These are phyloP conservation scores for Lentinula aciculospora DNA, from an alignment of 768 basidiomycete genomes.

Conservation along the genomic window DNA sequence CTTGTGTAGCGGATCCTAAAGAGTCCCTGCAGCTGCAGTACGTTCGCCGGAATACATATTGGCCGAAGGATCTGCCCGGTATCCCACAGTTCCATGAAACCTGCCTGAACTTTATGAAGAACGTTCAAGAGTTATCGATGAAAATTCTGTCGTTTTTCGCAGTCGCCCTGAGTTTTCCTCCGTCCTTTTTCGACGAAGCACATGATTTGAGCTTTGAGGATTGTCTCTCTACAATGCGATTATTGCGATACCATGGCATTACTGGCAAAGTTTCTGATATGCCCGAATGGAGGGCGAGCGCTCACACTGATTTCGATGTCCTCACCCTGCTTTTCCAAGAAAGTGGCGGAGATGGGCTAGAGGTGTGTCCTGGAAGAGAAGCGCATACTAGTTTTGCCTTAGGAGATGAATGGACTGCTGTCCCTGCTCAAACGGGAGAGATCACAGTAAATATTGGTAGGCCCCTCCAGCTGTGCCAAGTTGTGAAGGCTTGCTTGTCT, in stretches of 20 bases:
- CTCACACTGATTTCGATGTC: neutral
- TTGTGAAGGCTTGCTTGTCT: neutral
- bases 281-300: neutral
- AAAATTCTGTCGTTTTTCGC: neutral
- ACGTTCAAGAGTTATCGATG: neutral
- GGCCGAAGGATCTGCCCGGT: neutral
- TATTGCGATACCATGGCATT: neutral
- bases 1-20: slow-evolving; percentile 6
- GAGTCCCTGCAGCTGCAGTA: slow-evolving; percentile 2
- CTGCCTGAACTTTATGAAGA: neutral
- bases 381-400: neutral
- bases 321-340: neutral
- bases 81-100: neutral
- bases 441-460: neutral
- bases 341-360: neutral
- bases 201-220: neutral
- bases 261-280: neutral
- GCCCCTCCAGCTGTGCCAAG: neutral
- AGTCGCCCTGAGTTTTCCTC: neutral
- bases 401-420: neutral
- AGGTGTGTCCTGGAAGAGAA: neutral
- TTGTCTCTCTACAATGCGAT: neutral
- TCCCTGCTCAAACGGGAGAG: neutral
- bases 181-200: neutral
- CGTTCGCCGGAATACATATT: neutral